These are phyloP conservation scores for Cryphonectria japonica DNA, from an alignment of 2,329 filamentous ascomycete genomes.

Conservation along the genomic window DNA sequence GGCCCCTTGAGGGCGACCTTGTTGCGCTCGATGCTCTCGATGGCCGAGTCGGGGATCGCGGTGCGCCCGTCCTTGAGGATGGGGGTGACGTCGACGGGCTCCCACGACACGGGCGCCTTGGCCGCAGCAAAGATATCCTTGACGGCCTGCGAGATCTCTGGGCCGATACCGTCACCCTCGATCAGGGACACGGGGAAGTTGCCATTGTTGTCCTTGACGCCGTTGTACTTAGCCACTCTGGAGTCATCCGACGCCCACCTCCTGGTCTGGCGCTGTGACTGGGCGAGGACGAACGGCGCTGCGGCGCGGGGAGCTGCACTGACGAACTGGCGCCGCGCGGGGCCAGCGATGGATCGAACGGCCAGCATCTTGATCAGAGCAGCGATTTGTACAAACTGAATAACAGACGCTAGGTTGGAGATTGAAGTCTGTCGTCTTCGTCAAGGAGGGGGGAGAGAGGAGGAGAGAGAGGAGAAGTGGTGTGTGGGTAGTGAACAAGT, in stretches of 20 bases:
- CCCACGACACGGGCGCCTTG: conserved; percentile 93
- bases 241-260: conserved; percentile 69
- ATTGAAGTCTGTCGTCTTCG: background rate
- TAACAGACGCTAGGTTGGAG: background rate
- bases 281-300: conserved; percentile 41
- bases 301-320: conserved; percentile 64
- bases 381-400: background rate
- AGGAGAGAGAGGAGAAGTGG: background rate
- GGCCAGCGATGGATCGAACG: conserved; percentile 75
- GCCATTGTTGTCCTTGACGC: conserved; percentile 87
- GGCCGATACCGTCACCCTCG: conserved; percentile 98
- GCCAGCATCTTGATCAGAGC: conserved; percentile 68
- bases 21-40: conserved; percentile 91
- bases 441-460: background rate
- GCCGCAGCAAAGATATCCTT: conserved; percentile 98
- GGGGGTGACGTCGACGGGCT: conserved; percentile 94
- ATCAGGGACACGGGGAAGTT: conserved; percentile 97
- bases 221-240: conserved; percentile 90
- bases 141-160: conserved; percentile 95
- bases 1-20: conserved; percentile 98
- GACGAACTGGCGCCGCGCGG: conserved; percentile 78
- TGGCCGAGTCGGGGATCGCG: conserved; percentile 88
- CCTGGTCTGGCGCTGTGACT: conserved; percentile 50
- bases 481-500: background rate
- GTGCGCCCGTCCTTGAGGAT: conserved; percentile 94